These are phyloP conservation scores for Candida quercuum DNA, from an alignment of 805 yeast species.

Conservation along the genomic window DNA sequence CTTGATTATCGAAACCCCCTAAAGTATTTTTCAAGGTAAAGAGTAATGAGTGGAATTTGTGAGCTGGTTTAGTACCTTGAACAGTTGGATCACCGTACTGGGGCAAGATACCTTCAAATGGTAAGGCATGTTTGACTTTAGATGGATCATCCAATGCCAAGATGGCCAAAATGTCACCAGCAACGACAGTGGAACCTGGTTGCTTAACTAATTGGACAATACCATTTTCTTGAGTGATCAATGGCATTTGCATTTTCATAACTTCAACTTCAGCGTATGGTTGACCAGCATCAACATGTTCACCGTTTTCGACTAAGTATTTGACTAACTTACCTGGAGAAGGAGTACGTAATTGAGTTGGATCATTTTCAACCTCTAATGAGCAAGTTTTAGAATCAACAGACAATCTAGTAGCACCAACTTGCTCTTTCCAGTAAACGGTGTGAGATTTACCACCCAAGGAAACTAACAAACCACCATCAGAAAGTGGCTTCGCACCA, in stretches of 20 bases:
- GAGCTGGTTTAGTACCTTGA: constrained; percentile 79
- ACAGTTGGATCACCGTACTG: constrained; percentile 79
- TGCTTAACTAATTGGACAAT: constrained; percentile 87
- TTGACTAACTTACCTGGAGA: constrained; percentile 98
- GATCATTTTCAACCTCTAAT: constrained; percentile 94
- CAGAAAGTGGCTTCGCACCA: constrained; percentile 83
- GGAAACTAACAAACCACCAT: constrained; percentile 88
- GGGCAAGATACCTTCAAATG: constrained; percentile 91
- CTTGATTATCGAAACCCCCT: constrained; percentile 92
- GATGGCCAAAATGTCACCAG: constrained; percentile 96
- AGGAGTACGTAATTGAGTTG: constrained; percentile 97
- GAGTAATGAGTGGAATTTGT: constrained; percentile 57
- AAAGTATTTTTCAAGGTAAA: constrained; percentile 71
- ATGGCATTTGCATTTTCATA: constrained; percentile 99
- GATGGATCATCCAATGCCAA: constrained; percentile 94
- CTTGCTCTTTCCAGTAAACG: constrained; percentile 97
- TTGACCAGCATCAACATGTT: constrained; percentile 85
- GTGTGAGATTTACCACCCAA: constrained; percentile 92
- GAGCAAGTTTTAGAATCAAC: constrained; percentile 94
- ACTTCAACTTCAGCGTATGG: constrained; percentile 98
- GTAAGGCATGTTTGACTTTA: constrained; percentile 93
- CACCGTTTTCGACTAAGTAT: constrained; percentile 92
- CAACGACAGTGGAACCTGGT: constrained; percentile 95
- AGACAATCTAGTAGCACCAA: constrained; percentile 88
- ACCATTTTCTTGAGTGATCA: constrained; percentile 92